Evolutionary conservation across 2,329 filamentous ascomycete genomes (phyloP).

Genomic region (Aspergillus texensis): DNA sequence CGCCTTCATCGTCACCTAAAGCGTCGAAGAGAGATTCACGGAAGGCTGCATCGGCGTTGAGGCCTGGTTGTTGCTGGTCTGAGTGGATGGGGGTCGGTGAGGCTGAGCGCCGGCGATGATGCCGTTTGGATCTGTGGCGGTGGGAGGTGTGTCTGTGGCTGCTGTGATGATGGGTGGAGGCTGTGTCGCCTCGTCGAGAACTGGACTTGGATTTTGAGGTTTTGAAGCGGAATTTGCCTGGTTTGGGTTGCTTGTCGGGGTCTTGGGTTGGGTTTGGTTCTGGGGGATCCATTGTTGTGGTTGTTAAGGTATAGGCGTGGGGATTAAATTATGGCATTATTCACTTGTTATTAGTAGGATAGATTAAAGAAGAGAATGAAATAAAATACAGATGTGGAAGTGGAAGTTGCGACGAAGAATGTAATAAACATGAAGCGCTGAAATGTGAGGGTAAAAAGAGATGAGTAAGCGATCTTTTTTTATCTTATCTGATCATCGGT

Average conservation of each 20-base stretch:
- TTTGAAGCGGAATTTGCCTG: slow-evolving; percentile 40
- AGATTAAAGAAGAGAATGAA: background rate
- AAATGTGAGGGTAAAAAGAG: background rate
- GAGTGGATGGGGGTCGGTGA: slow-evolving; percentile 1
- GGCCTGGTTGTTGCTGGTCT: background rate
- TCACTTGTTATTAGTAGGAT: background rate
- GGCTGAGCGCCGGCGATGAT: background rate
- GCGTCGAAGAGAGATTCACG: slow-evolving; percentile 95
- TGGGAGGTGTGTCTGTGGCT: slow-evolving; percentile 27
- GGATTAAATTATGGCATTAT: background rate
- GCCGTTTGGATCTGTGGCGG: slow-evolving; percentile 26
- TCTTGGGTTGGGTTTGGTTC: slow-evolving; percentile 10
- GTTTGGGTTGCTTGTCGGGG: slow-evolving; percentile 16
- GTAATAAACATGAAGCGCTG: no score
- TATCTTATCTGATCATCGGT: slow-evolving; percentile 21
- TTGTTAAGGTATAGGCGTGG: background rate
- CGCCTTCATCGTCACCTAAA: slow-evolving; percentile 94
- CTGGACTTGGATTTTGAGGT: slow-evolving; percentile 11
- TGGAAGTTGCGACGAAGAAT: no score
- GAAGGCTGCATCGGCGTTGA: slow-evolving; percentile 77
- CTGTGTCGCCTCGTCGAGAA: slow-evolving; percentile 6
- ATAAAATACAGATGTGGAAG: no score
- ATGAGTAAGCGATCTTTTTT: background rate
- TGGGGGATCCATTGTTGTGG: background rate
- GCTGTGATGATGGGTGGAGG: slow-evolving; percentile 13